phyloP scores from a whole-genome alignment of 176 grass and related monocot species.

The Typha latifolia region DNA sequence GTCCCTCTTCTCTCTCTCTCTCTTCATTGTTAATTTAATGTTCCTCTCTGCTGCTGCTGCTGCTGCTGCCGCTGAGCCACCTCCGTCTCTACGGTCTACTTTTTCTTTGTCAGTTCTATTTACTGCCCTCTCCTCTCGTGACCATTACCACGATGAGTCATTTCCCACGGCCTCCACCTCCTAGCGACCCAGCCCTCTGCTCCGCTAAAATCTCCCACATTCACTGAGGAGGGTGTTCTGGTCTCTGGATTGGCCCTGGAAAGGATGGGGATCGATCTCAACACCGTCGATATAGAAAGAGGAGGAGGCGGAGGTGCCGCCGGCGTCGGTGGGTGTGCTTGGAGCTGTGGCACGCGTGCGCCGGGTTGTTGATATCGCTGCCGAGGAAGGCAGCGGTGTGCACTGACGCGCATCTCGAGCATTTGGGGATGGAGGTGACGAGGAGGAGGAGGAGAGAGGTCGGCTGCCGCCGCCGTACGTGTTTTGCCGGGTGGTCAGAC shows the following conservation, averaged over 20 bases:
- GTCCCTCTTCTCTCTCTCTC: no score
- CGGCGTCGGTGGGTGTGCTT: constrained; percentile 29
- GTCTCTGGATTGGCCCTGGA: no score
- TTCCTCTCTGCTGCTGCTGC: no score
- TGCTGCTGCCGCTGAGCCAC: no score
- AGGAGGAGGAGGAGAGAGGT: constrained; percentile 15
- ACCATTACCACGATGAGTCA: neutral
- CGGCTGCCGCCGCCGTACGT: constrained; percentile 63
- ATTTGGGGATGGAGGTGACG: constrained; percentile 17
- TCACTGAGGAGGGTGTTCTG: neutral
- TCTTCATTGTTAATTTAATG: neutral
- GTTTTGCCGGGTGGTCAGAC: constrained; percentile 69
- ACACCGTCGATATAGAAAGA: constrained; percentile 43
- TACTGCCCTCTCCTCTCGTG: neutral
- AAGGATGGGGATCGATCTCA: constrained; percentile 89
- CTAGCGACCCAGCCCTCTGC: neutral
- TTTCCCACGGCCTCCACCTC: neutral
- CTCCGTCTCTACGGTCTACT: no score
- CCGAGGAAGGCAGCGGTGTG: constrained; percentile 78
- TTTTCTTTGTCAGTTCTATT: neutral
- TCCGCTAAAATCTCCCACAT: neutral
- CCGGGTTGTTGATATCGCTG: constrained; percentile 44
- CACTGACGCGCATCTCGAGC: constrained; percentile 91
- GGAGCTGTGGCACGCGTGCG: constrained; percentile 84
- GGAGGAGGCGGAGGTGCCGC: constrained; percentile 7